These are phyloP conservation scores for Aspergillus sp. DNA, from an alignment of 2,329 filamentous ascomycete genomes.

Conservation along the genomic window DNA sequence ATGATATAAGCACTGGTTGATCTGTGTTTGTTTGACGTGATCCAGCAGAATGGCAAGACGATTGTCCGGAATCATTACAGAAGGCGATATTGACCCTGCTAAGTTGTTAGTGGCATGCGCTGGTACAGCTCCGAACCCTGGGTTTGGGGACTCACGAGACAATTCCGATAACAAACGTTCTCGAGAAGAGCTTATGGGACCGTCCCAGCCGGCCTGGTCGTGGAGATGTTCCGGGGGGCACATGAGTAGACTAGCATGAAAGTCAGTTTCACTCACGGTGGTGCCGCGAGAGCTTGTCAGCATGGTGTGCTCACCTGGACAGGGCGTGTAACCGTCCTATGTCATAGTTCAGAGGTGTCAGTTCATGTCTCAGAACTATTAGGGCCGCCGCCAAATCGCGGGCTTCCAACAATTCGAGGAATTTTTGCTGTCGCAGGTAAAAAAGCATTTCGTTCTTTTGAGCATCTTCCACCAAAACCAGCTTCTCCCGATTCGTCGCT, in stretches of 20 bases:
- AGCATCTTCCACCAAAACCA: conserved; percentile 74
- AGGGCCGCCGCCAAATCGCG: conserved; percentile 73
- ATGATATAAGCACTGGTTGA: conserved; percentile 83
- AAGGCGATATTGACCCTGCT: conserved; percentile 84
- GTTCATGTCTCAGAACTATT: conserved; percentile 78
- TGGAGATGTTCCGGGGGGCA: conserved; percentile 78
- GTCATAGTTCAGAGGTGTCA: conserved; percentile 83
- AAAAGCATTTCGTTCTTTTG: conserved; percentile 82
- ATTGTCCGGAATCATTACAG: conserved; percentile 94
- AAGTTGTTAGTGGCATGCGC: not conserved
- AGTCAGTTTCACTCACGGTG: conserved; percentile 3
- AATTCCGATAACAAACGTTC: conserved; percentile 74
- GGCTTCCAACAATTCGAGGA: conserved; percentile 81
- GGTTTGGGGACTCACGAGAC: conserved; percentile 64
- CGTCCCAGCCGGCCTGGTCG: conserved; percentile 79
- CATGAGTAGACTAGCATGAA: conserved; percentile 72
- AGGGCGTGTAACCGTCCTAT: conserved; percentile 75
- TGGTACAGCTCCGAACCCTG: no score
- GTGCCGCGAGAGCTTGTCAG: not conserved
- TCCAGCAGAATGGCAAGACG: conserved; percentile 78
- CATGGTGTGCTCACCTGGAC: conserved; percentile 59
- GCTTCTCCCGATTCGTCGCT: conserved; percentile 50
- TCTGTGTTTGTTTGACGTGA: conserved; percentile 80
- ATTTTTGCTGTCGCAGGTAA: conserved; percentile 89
- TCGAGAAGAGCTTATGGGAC: conserved; percentile 73